Conservation (phyloP, 2,329 filamentous ascomycete genomes). For the Setomelanomma holmii region DNA sequence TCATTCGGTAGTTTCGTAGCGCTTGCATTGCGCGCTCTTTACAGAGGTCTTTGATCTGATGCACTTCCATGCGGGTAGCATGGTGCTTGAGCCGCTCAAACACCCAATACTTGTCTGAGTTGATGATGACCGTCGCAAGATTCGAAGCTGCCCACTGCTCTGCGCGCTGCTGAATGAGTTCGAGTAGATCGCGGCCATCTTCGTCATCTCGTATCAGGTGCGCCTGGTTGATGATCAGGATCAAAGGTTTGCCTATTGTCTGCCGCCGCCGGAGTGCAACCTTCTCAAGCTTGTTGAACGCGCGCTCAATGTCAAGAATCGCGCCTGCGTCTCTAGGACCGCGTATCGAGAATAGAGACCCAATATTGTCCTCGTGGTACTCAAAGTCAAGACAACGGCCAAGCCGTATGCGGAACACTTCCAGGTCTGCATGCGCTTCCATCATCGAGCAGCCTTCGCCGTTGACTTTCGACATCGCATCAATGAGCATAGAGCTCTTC, state of each 20-base stretch:
- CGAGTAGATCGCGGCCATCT: constrained; percentile 89
- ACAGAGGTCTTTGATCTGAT: constrained; percentile 82
- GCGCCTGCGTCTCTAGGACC: constrained; percentile 92
- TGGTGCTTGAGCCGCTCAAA: constrained; percentile 94
- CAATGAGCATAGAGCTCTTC: constrained; percentile 95
- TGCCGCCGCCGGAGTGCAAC: constrained; percentile 78
- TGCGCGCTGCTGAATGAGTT: constrained; percentile 92
- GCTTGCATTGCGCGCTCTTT: constrained; percentile 80
- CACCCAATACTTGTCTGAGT: constrained; percentile 98
- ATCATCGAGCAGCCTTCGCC: constrained; percentile 93
- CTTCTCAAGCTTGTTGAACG: constrained; percentile 97
- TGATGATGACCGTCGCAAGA: constrained; percentile 90
- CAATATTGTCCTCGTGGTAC: constrained; percentile 97
- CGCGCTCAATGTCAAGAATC: constrained; percentile 91
- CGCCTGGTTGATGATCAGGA: constrained; percentile 94
- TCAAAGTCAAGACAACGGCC: constrained; percentile 96
- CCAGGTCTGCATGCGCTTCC: constrained; percentile 91
- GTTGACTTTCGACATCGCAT: constrained; percentile 92
- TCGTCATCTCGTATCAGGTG: constrained; percentile 92
- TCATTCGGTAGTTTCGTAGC: constrained; percentile 78
- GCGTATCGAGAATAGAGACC: constrained; percentile 91
- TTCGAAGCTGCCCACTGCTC: constrained; percentile 96
- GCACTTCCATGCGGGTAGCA: constrained; percentile 92
- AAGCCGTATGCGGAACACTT: constrained; percentile 91
- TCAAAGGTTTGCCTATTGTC: constrained; percentile 70